phyloP scores from a whole-genome alignment of 2,329 filamentous ascomycete genomes.

The Pochonia chlamydosporia region DNA sequence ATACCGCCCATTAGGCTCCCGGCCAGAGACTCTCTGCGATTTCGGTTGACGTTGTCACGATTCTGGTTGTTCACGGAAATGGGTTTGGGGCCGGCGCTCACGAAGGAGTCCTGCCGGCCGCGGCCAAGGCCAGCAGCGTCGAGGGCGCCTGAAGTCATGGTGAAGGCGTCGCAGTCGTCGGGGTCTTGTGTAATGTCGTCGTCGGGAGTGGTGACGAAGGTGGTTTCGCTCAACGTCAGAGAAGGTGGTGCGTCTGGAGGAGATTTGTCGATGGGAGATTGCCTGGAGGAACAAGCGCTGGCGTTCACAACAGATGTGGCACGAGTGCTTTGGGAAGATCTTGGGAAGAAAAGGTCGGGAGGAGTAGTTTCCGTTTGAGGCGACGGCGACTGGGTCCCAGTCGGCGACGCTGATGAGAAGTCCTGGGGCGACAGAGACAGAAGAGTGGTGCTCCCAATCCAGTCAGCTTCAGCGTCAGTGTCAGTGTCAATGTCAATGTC shows the following conservation, averaged over 20 bases:
- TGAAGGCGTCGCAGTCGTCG: conserved; percentile 27
- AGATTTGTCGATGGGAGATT: conserved; percentile 27
- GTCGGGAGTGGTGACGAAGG: conserved; percentile 17
- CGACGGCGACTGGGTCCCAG: conserved; percentile 25
- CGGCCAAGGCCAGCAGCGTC: conserved; percentile 52
- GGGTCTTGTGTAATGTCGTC: conserved; percentile 6
- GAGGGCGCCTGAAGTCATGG: conserved; percentile 56
- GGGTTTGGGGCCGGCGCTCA: conserved; percentile 59
- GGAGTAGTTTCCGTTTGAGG: conserved; percentile 26
- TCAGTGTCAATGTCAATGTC: conserved; percentile 10
- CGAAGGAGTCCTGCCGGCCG: conserved; percentile 59
- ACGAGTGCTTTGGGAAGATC: conserved; percentile 9
- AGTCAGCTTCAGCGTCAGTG: conserved; percentile 22
- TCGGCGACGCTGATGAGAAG: conserved; percentile 25
- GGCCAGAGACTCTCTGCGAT: conserved; percentile 55
- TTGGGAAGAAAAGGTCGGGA: conserved; percentile 17
- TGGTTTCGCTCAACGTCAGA: conserved; percentile 16
- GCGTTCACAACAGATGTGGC: conserved; percentile 12
- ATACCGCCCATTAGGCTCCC: conserved; percentile 72
- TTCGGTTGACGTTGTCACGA: conserved; percentile 51
- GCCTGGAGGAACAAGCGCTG: conserved; percentile 24
- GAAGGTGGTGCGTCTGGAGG: conserved; percentile 16
- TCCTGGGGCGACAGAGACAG: conserved; percentile 27
- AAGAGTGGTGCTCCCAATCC: no score
- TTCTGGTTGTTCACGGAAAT: conserved; percentile 62